A percentile compares a stretch with the other conserved stretches of the same genome.
phyloP scores from a whole-genome alignment of 2,329 filamentous ascomycete genomes.

The Juglanconis oblonga region DNA sequence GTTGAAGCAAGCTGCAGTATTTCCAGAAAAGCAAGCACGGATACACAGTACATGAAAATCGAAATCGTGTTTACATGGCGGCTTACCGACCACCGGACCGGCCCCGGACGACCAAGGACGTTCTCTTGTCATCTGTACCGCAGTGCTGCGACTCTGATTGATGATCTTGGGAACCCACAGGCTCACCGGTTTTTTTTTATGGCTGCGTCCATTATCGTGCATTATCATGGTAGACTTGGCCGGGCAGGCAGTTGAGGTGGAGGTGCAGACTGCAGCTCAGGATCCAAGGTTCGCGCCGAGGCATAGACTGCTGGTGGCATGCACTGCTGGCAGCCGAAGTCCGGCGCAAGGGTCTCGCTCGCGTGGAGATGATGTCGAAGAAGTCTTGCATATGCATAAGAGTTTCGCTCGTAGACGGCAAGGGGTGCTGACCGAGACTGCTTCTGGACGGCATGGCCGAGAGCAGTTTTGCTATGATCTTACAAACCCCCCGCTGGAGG shows the following conservation, averaged over 20 bases:
- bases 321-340: background rate
- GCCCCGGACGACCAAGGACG: conserved; percentile 2
- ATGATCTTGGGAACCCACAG: background rate
- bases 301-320: background rate
- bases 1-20: conserved; percentile 6
- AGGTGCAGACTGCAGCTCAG: background rate
- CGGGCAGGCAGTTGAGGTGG: conserved; percentile 1
- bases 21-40: background rate
- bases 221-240: conserved; percentile 9
- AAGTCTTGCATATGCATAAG: background rate
- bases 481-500: background rate
- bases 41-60: background rate
- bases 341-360: background rate
- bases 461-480: background rate
- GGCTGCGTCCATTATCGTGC: conserved; percentile 12
- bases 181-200: conserved; percentile 17
- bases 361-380: background rate
- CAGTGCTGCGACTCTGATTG: conserved; percentile 8
- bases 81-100: background rate
- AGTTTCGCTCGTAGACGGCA: background rate
- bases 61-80: conserved; percentile 13
- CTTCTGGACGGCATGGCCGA: background rate
- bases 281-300: background rate
- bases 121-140: conserved; percentile 5
- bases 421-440: background rate